Conservation (phyloP, 2,329 filamentous ascomycete species). For the Cyphellophora europaea region DNA sequence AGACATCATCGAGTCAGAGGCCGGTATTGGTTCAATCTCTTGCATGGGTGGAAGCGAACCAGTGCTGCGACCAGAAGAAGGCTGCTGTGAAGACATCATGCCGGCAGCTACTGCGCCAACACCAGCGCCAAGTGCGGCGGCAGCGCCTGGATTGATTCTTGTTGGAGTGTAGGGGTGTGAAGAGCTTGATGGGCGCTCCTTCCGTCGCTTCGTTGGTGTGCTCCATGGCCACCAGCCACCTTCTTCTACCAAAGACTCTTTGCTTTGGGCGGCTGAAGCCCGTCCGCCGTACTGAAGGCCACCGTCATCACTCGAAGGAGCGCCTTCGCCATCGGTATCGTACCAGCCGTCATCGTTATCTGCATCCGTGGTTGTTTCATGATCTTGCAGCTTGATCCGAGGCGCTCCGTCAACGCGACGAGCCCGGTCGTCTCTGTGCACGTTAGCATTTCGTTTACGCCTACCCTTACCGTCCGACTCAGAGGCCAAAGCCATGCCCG, state of each 20-base stretch:
- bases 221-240: slow-evolving; percentile 1
- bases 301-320: slow-evolving; percentile 42
- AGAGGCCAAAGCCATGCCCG: slow-evolving; percentile 36
- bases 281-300: slow-evolving; percentile 53
- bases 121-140: slow-evolving; percentile 31
- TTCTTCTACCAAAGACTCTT: slow-evolving; percentile 35
- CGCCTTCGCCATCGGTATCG: slow-evolving; percentile 47
- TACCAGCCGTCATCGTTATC: slow-evolving; percentile 50
- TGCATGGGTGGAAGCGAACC: slow-evolving; percentile 48
- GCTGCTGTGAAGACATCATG: slow-evolving; percentile 10
- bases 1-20: slow-evolving; percentile 24
- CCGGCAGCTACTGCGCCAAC: slow-evolving; percentile 32
- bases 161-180: slow-evolving; percentile 16
- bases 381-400: slow-evolving; percentile 7
- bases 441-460: slow-evolving; percentile 5
- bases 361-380: slow-evolving; percentile 9
- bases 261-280: slow-evolving; percentile 31
- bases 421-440: slow-evolving; percentile 1
- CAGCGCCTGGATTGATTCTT: slow-evolving; percentile 21
- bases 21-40: slow-evolving; percentile 37
- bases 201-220: not conserved
- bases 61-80: too few species aligned
- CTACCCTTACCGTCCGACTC: slow-evolving; percentile 19
- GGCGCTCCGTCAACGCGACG: not conserved
- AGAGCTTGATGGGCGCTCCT: not conserved